phyloP scores from a whole-genome alignment of 805 yeast genomes.

The Candida corydali region DNA sequence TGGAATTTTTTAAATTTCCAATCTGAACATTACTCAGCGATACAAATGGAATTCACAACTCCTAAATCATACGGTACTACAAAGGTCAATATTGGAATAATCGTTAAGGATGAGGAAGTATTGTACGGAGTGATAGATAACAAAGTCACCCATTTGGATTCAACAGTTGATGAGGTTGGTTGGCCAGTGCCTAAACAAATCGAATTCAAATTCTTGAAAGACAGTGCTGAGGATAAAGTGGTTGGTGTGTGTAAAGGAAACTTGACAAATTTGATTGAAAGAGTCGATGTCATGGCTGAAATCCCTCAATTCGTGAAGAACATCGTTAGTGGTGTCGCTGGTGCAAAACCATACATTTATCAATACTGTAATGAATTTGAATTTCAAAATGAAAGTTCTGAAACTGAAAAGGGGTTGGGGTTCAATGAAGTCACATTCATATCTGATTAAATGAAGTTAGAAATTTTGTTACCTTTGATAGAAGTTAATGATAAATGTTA shows the following conservation, averaged over 20 bases:
- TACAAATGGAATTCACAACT: slow-evolving; percentile 93
- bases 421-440: slow-evolving; percentile 84
- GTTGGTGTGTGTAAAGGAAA: slow-evolving; percentile 56
- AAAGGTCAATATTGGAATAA: slow-evolving; percentile 73
- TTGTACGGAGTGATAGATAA: slow-evolving; percentile 63
- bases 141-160: slow-evolving; percentile 50
- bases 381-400: slow-evolving; percentile 40
- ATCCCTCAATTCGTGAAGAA: slow-evolving; percentile 91
- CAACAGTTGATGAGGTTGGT: slow-evolving; percentile 71
- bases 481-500: too few relatives aligned
- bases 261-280: slow-evolving; percentile 63
- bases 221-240: slow-evolving; percentile 20
- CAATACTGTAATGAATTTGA: slow-evolving; percentile 73
- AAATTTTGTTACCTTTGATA: too few relatives aligned
- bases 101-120: slow-evolving; percentile 61
- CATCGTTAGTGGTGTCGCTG: slow-evolving; percentile 91
- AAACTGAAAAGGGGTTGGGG: slow-evolving; percentile 57
- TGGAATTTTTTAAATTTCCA: slow-evolving; percentile 96
- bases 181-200: slow-evolving; percentile 84
- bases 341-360: slow-evolving; percentile 94
- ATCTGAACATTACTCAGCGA: slow-evolving; percentile 66
- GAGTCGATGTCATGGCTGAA: slow-evolving; percentile 97
- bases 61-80: slow-evolving; percentile 86
- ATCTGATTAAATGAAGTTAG: slow-evolving; percentile 26
- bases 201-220: slow-evolving; percentile 49